Evolutionary conservation across 495 filamentous ascomycete species (phyloP), one percentile per base, ranked within the genome.

Genomic region (Podospora sp.): DNA sequence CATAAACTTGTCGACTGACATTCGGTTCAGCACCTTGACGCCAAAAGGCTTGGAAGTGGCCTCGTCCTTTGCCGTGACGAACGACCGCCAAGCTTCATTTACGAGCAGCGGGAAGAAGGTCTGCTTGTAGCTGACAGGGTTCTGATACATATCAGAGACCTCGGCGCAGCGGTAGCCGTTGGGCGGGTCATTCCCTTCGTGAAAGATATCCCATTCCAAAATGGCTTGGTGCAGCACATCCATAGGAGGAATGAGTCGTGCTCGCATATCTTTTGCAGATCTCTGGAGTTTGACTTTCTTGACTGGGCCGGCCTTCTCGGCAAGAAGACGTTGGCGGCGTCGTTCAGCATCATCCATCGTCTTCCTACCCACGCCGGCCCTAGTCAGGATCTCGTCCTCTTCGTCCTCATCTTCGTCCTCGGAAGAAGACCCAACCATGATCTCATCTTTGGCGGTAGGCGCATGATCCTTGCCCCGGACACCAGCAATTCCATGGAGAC

Each of bases 31-130:
- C 12, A 98, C 80, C 63, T 92, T 96, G 72, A 97, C 86, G 60
- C 93, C 92, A 67, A 95, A 91, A 0, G 90, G 83, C 65, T 89
- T 92, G 72, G 88, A 89, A 25, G 81, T 88, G 16, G 87, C 86
- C 77, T 99, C 96, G 72, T 99, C 93, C 72, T 92, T 92, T 2
- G 90, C 87, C 56, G 92, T 92, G 35, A 96, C 87, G 71, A 99
- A 95, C 0, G 92, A 90, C 75, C 96, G 91, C 95, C 95, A 99
- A 58, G 93, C 94, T 77, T 99, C 95, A 57, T 97, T 88, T 56
- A 96, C 88, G 35, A 99, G 84, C 46, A 99, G 82, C 12, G 95
- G 96, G 65, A 93, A 88, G 81, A 98, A 99, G 0, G 92, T 94
- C 59, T 85, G 83, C 78, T 96, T 92, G 73, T 98, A 99, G 62